Conservation (phyloP, 768 basidiomycete genomes). For the button mushroom (Agaricus bisporus) region DNA sequence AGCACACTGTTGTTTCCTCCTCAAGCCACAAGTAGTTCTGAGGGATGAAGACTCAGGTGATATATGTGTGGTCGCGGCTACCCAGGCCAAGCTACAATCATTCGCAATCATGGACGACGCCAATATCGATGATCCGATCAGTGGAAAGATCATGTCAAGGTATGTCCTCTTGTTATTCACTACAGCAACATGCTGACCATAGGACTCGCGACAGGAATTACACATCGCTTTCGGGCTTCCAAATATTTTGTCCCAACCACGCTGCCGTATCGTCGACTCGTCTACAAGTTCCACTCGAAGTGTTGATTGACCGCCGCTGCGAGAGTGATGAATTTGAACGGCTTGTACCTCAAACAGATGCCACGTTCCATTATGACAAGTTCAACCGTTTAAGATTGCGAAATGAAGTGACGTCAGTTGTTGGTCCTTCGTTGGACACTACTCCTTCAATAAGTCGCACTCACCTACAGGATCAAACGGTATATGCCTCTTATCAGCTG, state of each 20-base stretch:
- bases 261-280: constrained; percentile 32
- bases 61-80: constrained; percentile 70
- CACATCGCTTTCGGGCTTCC: constrained; percentile 71
- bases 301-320: constrained; percentile 78
- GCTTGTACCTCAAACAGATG: constrained; percentile 84
- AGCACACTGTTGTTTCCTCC: constrained; percentile 75
- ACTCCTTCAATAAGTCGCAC: constrained; percentile 16
- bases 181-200: neutral
- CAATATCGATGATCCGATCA: constrained; percentile 77
- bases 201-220: constrained; percentile 51
- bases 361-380: constrained; percentile 84
- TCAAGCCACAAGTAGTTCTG: constrained; percentile 88
- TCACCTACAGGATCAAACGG: constrained; percentile 30
- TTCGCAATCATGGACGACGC: constrained; percentile 78
- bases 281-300: constrained; percentile 80
- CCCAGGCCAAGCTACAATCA: constrained; percentile 72
- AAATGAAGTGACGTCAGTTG: constrained; percentile 54
- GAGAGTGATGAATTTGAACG: constrained; percentile 83
- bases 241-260: constrained; percentile 75
- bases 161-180: constrained; percentile 23
- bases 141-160: constrained; percentile 83
- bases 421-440: constrained; percentile 31
- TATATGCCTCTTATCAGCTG: constrained; percentile 12
- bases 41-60: constrained; percentile 48
- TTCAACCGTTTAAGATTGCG: constrained; percentile 88